Evolutionary conservation across 1,284 basidiomycete genomes (phyloP).

Genomic region (Heterobasidion irregulare): DNA sequence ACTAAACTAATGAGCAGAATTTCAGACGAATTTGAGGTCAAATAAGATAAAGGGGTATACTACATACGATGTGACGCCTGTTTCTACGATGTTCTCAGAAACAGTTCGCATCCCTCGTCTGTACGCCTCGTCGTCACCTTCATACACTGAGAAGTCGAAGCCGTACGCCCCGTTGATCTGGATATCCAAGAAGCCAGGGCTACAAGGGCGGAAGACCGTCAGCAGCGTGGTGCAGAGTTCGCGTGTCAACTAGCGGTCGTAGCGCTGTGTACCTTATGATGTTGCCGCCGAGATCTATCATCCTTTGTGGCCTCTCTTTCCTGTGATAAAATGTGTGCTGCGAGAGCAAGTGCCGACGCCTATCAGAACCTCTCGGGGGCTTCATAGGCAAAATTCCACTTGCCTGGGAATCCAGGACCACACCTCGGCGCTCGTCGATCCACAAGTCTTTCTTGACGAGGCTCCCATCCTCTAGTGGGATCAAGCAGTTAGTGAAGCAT

Average conservation of each 20-base stretch:
- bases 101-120: slow-evolving; percentile 62
- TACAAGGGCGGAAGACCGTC: slow-evolving; percentile 17
- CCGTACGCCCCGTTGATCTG: slow-evolving; percentile 88
- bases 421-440: slow-evolving; percentile 63
- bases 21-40: not conserved
- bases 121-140: slow-evolving; percentile 63
- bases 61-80: slow-evolving; percentile 79
- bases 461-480: slow-evolving; percentile 70
- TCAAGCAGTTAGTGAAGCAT: slow-evolving; percentile 79
- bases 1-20: slow-evolving; percentile 3
- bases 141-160: slow-evolving; percentile 81
- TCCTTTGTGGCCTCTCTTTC: slow-evolving; percentile 50
- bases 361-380: not conserved
- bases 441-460: slow-evolving; percentile 65
- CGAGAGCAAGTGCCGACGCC: not conserved
- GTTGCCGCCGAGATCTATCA: slow-evolving; percentile 63
- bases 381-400: slow-evolving; percentile 4
- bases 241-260: not conserved
- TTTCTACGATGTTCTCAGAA: slow-evolving; percentile 73
- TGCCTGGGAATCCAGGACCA: slow-evolving; percentile 70
- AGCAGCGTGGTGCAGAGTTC: not conserved
- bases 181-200: slow-evolving; percentile 73
- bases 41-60: slow-evolving; percentile 6
- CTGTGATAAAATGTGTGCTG: slow-evolving; percentile 61
- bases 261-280: slow-evolving; percentile 49